Conservation (phyloP, 2,329 filamentous ascomycete genomes). For the Cytospora paraplurivora region DNA sequence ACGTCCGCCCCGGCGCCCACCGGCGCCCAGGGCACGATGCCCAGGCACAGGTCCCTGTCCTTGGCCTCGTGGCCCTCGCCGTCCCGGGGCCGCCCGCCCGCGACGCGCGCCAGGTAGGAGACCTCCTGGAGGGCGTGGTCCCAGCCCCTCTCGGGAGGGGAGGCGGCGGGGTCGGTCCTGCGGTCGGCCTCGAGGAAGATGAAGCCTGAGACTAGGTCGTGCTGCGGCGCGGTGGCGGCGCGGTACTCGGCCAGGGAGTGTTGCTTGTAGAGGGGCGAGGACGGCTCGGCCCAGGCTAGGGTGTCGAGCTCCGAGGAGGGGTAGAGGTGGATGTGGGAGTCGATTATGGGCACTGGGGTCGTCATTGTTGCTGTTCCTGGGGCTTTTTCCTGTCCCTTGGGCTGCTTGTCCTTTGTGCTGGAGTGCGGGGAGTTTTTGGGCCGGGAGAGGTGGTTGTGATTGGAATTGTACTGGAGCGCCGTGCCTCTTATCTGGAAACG, state of each 20-base stretch:
- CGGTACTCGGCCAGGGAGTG: slow-evolving; percentile 67
- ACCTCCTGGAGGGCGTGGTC: slow-evolving; percentile 71
- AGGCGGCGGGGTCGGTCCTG: slow-evolving; percentile 54
- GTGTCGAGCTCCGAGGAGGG: slow-evolving; percentile 66
- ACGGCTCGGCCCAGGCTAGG: slow-evolving; percentile 69
- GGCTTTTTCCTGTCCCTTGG: neutral
- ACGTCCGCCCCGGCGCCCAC: slow-evolving; percentile 63
- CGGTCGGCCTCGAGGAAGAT: slow-evolving; percentile 85
- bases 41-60: slow-evolving; percentile 62
- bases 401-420: neutral
- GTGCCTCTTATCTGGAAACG: neutral
- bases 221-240: slow-evolving; percentile 44
- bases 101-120: slow-evolving; percentile 66
- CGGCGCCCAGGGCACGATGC: slow-evolving; percentile 84
- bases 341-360: slow-evolving; percentile 64
- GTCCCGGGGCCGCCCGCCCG: slow-evolving; percentile 57
- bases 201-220: slow-evolving; percentile 64
- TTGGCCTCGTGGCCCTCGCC: slow-evolving; percentile 59
- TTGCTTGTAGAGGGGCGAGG: slow-evolving; percentile 61
- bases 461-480: too few species aligned
- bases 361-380: slow-evolving; percentile 15
- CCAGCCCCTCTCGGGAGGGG: slow-evolving; percentile 56
- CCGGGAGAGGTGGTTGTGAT: neutral
- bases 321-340: slow-evolving; percentile 91
- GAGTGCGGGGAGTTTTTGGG: neutral